A percentile compares a stretch with the other conserved stretches of the same genome.
These are phyloP conservation scores for Morella rubra DNA, from an alignment of 306 rosid species.

Conservation along the genomic window DNA sequence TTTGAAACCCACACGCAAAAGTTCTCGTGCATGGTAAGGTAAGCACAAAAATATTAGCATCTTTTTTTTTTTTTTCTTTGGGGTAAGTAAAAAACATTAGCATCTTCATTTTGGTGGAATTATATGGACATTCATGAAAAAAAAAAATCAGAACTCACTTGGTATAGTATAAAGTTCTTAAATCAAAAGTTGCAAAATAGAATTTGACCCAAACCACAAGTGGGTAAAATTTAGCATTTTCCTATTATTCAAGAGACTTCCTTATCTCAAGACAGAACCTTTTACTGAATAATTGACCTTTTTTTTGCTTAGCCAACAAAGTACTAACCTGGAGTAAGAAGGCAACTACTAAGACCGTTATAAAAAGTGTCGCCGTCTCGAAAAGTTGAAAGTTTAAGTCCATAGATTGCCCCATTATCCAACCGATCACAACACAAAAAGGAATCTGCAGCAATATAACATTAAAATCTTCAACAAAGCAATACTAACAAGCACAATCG, in stretches of 20 bases:
- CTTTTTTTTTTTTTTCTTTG: too few species aligned
- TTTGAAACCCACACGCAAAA: too few species aligned
- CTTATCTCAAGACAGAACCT: background rate
- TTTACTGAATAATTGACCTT: background rate
- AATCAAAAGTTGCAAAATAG: background rate
- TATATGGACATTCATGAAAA: background rate
- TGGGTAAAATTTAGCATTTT: background rate
- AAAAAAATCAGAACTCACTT: background rate
- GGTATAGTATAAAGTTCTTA: background rate
- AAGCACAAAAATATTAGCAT: too few species aligned
- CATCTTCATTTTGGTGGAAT: background rate
- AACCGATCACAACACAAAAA: conserved; percentile 63
- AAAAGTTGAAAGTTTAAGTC: conserved; percentile 83
- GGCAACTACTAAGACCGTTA: conserved; percentile 69
- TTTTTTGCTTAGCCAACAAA: conserved; percentile 3
- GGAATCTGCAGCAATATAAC: conserved; percentile 66
- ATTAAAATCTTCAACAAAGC: background rate
- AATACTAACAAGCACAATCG: background rate
- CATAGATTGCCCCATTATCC: conserved; percentile 71
- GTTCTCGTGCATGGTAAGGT: too few species aligned
- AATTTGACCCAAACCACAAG: background rate
- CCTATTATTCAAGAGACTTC: background rate
- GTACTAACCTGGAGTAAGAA: conserved; percentile 75
- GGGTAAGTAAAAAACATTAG: too few species aligned
- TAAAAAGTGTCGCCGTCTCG: conserved; percentile 72